Evolutionary conservation across 2,329 filamentous ascomycete species (phyloP), one percentile per base, ranked within the genome.

Genomic region (Coniochaeta hoffmannii): DNA sequence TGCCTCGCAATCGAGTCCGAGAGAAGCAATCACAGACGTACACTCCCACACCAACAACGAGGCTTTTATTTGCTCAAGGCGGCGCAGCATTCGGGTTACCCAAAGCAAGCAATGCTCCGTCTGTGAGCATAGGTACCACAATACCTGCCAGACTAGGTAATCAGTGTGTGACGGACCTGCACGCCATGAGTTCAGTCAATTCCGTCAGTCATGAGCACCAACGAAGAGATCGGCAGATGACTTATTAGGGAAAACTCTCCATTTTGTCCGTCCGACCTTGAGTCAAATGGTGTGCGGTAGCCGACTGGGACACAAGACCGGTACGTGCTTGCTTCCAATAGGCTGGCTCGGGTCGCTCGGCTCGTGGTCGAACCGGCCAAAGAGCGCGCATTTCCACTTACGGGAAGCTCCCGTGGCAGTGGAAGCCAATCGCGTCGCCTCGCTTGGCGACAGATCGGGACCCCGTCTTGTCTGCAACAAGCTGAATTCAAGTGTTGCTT

Each of bases 361-460:
- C 41, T 46, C 26, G 19, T 46, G 22, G n/a, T 46, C 24, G 12
- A 28, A 28, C 24, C 14, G 22, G 12, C 22, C 14, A 28, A 19
- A 28, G 41, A 14, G 41, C 26, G 3, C 10, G 22, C 41, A 4
- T 10, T 46, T 46, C 41, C 22, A 46, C 22, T 51, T 5, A 31
- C 49, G 28, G 49, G 30, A 51, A 28, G 28, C 28, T 31, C 56
- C 58, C 57, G 52, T 53, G 34, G 49, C 53, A 54, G 22, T 36
- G 52, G 58, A 52, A 60, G 49, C 58, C 54, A 60, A 57, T 60
- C 17, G 54, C 44, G 51, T 50, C 46, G 28, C 12, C 35, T 58
- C 57, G 58, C 55, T 55, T 46, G 31, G 53, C 28, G 30, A 51
- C 41, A 46, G 8, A 44, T 44, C 15, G 15, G 26, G 15, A 12